A percentile compares a stretch with the other conserved stretches of the same genome.
These are phyloP conservation scores for Paraphaeosphaeria sporulosa DNA, from an alignment of 2,329 filamentous ascomycete species.

Conservation along the genomic window DNA sequence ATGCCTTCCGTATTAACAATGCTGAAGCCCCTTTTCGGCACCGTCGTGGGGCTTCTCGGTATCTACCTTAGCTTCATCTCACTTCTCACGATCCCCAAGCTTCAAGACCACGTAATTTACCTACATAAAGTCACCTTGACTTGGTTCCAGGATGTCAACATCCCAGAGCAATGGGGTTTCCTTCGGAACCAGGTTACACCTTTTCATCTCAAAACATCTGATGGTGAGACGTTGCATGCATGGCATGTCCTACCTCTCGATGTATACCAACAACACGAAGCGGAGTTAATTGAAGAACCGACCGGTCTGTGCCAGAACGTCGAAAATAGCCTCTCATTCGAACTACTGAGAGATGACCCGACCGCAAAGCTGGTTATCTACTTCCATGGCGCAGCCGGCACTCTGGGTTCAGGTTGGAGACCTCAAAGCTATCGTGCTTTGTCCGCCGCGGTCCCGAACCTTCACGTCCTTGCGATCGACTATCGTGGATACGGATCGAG, in stretches of 20 bases:
- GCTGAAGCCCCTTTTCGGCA: slow-evolving; percentile 32
- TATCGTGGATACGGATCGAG: slow-evolving; percentile 68
- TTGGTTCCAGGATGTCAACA: slow-evolving; percentile 61
- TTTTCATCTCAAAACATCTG: slow-evolving; percentile 54
- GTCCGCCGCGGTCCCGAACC: slow-evolving; percentile 58
- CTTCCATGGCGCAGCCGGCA: slow-evolving; percentile 66
- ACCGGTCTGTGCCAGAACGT: slow-evolving; percentile 62
- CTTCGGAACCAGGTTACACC: slow-evolving; percentile 59
- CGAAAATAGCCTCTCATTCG: slow-evolving; percentile 65
- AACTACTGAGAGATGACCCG: slow-evolving; percentile 68
- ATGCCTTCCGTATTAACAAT: slow-evolving; percentile 31
- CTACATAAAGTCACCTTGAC: slow-evolving; percentile 63
- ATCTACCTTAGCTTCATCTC: slow-evolving; percentile 55
- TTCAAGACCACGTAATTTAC: slow-evolving; percentile 66
- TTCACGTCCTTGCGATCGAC: slow-evolving; percentile 67
- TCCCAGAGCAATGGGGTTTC: slow-evolving; percentile 59
- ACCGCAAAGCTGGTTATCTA: slow-evolving; percentile 70
- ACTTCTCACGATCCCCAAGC: slow-evolving; percentile 54
- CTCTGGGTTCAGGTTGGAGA: slow-evolving; percentile 63
- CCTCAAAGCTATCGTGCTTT: slow-evolving; percentile 65
- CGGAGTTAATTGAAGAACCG: slow-evolving; percentile 51
- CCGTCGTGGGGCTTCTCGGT: slow-evolving; percentile 27
- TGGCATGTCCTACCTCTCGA: slow-evolving; percentile 61
- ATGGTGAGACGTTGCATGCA: slow-evolving; percentile 53
- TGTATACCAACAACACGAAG: slow-evolving; percentile 54